A percentile compares a stretch with the other conserved stretches of the same genome.
These are phyloP conservation scores for Acacia concinna DNA, from an alignment of 331 rosid species.

Conservation along the genomic window DNA sequence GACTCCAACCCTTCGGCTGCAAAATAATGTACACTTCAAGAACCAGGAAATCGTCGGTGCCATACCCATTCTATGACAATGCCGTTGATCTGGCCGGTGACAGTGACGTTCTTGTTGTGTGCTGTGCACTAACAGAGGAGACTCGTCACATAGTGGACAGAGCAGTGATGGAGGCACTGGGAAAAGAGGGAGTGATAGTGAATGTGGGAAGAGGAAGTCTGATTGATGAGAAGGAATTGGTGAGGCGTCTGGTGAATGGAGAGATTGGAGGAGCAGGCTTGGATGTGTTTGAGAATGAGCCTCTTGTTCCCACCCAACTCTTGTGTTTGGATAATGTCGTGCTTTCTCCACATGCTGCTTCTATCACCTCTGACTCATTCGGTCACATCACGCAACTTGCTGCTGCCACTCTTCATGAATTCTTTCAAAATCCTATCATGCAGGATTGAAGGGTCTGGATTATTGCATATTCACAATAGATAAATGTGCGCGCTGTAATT, in stretches of 20 bases:
- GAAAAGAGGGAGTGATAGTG: constrained; percentile 35
- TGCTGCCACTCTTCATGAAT: constrained; percentile 26
- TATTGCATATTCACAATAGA: background rate
- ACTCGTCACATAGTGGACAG: constrained; percentile 29
- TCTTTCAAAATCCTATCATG: constrained; percentile 27
- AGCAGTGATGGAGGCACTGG: constrained; percentile 35
- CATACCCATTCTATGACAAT: constrained; percentile 22
- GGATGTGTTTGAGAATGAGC: constrained; percentile 42
- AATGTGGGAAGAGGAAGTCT: constrained; percentile 34
- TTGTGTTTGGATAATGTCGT: constrained; percentile 34
- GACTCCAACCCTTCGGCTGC: constrained; percentile 33
- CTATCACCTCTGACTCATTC: constrained; percentile 6
- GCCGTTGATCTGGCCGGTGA: constrained; percentile 28
- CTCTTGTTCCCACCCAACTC: constrained; percentile 32
- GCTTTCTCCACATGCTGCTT: constrained; percentile 31
- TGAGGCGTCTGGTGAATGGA: constrained; percentile 9
- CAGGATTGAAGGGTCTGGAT: background rate
- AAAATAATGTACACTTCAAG: constrained; percentile 29
- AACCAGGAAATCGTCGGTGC: constrained; percentile 1
- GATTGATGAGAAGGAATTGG: constrained; percentile 34
- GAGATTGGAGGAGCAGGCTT: constrained; percentile 33
- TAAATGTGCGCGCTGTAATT: background rate
- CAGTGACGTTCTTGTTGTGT: constrained; percentile 28
- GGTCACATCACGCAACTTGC: background rate
- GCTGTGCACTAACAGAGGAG: constrained; percentile 30